phyloP scores from a whole-genome alignment of 768 basidiomycete genomes.

The Pholiota conissans region DNA sequence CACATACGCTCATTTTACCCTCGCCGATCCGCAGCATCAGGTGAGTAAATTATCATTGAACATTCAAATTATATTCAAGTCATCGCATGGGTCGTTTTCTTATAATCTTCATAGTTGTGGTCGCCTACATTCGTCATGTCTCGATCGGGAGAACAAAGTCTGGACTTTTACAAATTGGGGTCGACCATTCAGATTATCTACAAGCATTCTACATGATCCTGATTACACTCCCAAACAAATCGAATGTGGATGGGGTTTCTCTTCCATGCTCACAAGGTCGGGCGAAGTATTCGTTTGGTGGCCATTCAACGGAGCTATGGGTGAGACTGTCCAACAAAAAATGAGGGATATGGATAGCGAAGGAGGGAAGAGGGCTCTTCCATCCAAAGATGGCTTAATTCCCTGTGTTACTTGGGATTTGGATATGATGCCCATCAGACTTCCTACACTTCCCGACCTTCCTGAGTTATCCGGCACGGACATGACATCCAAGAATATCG shows the following conservation, averaged over 20 bases:
- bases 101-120: slow-evolving; percentile 58
- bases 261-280: slow-evolving; percentile 68
- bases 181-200: slow-evolving; percentile 64
- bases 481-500: slow-evolving; percentile 25
- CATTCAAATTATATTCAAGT: not conserved
- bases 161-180: slow-evolving; percentile 84
- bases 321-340: slow-evolving; percentile 32
- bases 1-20: slow-evolving; percentile 62
- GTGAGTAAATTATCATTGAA: slow-evolving; percentile 31
- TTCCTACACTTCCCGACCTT: slow-evolving; percentile 62
- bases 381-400: slow-evolving; percentile 43
- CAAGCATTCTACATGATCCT: slow-evolving; percentile 46
- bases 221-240: slow-evolving; percentile 52
- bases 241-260: slow-evolving; percentile 81
- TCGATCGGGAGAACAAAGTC: slow-evolving; percentile 59
- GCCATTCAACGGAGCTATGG: slow-evolving; percentile 53
- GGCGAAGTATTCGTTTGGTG: slow-evolving; percentile 79
- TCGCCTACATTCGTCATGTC: slow-evolving; percentile 64
- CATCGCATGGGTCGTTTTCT: slow-evolving; percentile 5
- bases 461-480: slow-evolving; percentile 43
- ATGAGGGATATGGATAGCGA: slow-evolving; percentile 47
- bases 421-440: slow-evolving; percentile 47
- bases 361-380: slow-evolving; percentile 33
- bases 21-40: slow-evolving; percentile 62
- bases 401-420: slow-evolving; percentile 65